A percentile compares a stretch with the other conserved stretches of the same genome.
These are phyloP conservation scores for Candida palmyrensis DNA, from an alignment of 805 yeast species.

Conservation along the genomic window DNA sequence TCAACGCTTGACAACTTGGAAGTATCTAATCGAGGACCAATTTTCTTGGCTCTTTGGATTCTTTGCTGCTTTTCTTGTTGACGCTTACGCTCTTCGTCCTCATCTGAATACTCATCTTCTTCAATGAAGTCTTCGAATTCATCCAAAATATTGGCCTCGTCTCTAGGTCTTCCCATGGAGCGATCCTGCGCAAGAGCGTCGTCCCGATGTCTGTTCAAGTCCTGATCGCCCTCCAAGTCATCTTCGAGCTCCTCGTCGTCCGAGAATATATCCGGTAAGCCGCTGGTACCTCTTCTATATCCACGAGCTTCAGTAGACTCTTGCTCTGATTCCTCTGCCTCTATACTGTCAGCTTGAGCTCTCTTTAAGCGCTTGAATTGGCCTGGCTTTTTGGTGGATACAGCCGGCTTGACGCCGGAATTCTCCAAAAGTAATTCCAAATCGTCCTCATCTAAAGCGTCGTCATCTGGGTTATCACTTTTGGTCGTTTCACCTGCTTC, in stretches of 20 bases:
- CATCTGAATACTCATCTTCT: slow-evolving; percentile 93
- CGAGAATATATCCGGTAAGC: slow-evolving; percentile 65
- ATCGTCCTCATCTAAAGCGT: slow-evolving; percentile 90
- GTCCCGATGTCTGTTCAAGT: slow-evolving; percentile 19
- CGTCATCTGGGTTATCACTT: slow-evolving; percentile 45
- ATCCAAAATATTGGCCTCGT: slow-evolving; percentile 47
- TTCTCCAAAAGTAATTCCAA: slow-evolving; percentile 87
- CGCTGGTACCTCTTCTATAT: slow-evolving; percentile 15
- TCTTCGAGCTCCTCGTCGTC: slow-evolving; percentile 42
- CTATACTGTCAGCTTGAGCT: slow-evolving; percentile 41
- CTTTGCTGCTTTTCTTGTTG: slow-evolving; percentile 23
- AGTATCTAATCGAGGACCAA: slow-evolving; percentile 47
- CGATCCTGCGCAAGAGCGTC: slow-evolving; percentile 17
- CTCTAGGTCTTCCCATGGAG: slow-evolving; percentile 16
- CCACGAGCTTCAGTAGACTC: slow-evolving; percentile 3
- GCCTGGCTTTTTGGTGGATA: slow-evolving; percentile 27
- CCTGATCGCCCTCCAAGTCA: slow-evolving; percentile 26
- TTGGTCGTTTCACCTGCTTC: slow-evolving; percentile 20
- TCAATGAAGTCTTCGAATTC: slow-evolving; percentile 97
- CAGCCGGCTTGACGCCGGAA: slow-evolving; percentile 62
- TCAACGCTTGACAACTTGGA: slow-evolving; percentile 63
- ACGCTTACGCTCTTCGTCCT: slow-evolving; percentile 49
- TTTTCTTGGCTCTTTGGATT: slow-evolving; percentile 24
- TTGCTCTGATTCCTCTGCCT: slow-evolving; percentile 18
- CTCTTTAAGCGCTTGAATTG: slow-evolving; percentile 81